Base-by-base conservation (phyloP, 225 moss, liverwort and hornwort species). In the Pseudisothecium myosuroides region DNA sequence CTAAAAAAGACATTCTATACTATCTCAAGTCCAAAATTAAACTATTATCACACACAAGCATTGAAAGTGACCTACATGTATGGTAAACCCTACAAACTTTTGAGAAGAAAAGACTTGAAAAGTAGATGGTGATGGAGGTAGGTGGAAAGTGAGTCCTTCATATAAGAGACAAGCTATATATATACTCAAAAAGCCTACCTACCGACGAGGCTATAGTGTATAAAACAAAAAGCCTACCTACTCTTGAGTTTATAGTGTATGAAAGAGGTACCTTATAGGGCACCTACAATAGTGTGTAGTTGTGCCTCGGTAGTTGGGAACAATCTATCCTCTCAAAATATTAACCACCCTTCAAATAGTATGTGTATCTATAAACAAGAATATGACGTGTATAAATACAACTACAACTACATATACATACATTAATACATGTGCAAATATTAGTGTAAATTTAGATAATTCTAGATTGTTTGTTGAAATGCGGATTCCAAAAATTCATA, bases 381-480 rank as follows among this genome's bases (percentile, higher is more conserved):
- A 75, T 27, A 43, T 31, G 18, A 4, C 4, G 12, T 1, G 7
- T 50, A 19, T 20, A 49, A 20, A 12, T 49, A 49, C 2, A 32
- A 49, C 7, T 20, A 50, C 2, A 3, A 49, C 1, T 14, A 24
- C 1, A 26, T 4, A 29, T 75, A 74, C 1, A 2, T 0, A 43
- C 31, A 19, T 49, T 12, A 49, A 50, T 8, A 8, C 5, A 50
- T 34, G 12, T 31, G 12, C 1, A 12, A 17, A 32, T 12, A 32
- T 0, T 32, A 20, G 8, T 52, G 36, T 5, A 54, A 23, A 23
- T 54, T 36, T 36, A 4, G 18, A 0, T 23, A 21, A 54, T 77
- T 0, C 4, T 1, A 14, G 23, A 13, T 23, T 34, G 5, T 1
- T 50, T 50, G 8, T 21, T 34, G 7, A 21, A 49, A 49, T 20